phyloP scores from a whole-genome alignment of 768 basidiomycete genomes.

The Daedalea quercina region DNA sequence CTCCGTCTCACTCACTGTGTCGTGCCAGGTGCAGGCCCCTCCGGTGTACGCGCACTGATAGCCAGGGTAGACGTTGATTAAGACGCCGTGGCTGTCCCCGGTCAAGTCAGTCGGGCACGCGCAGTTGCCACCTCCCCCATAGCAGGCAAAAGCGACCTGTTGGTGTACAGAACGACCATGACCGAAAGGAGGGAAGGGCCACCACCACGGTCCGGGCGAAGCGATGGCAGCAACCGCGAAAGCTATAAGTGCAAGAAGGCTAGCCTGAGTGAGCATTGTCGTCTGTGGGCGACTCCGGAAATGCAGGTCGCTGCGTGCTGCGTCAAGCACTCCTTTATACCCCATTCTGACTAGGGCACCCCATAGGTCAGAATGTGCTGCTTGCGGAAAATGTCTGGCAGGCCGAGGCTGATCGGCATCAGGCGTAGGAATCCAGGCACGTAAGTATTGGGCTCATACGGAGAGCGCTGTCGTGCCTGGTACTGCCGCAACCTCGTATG shows the following conservation, averaged over 20 bases:
- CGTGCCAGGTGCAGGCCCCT: slow-evolving; percentile 17
- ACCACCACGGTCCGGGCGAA: background rate
- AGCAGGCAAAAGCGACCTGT: slow-evolving; percentile 15
- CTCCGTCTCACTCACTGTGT: slow-evolving; percentile 5
- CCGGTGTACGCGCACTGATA: slow-evolving; percentile 16
- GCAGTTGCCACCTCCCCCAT: slow-evolving; percentile 14
- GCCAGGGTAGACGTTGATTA: slow-evolving; percentile 18
- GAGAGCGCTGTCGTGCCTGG: too few relatives aligned
- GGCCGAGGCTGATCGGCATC: too few relatives aligned
- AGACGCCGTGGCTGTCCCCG: slow-evolving; percentile 13
- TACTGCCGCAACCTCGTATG: too few relatives aligned
- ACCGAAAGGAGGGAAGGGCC: slow-evolving; percentile 1
- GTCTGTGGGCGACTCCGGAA: too few relatives aligned
- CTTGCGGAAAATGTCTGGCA: too few relatives aligned
- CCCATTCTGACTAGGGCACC: too few relatives aligned
- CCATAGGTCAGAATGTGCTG: too few relatives aligned
- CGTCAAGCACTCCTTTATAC: too few relatives aligned
- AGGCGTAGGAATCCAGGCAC: too few relatives aligned
- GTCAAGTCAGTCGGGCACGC: slow-evolving; percentile 12
- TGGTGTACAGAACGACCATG: slow-evolving; percentile 6
- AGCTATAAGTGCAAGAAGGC: background rate
- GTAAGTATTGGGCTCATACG: too few relatives aligned
- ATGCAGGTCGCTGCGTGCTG: too few relatives aligned
- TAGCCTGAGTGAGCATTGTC: too few relatives aligned
- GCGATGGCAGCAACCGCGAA: background rate